Percentiles rank a stretch among this genome's conserved stretches.
These are phyloP conservation scores for Neurospora cerealis DNA, from an alignment of 495 filamentous ascomycete genomes.

Conservation along the genomic window DNA sequence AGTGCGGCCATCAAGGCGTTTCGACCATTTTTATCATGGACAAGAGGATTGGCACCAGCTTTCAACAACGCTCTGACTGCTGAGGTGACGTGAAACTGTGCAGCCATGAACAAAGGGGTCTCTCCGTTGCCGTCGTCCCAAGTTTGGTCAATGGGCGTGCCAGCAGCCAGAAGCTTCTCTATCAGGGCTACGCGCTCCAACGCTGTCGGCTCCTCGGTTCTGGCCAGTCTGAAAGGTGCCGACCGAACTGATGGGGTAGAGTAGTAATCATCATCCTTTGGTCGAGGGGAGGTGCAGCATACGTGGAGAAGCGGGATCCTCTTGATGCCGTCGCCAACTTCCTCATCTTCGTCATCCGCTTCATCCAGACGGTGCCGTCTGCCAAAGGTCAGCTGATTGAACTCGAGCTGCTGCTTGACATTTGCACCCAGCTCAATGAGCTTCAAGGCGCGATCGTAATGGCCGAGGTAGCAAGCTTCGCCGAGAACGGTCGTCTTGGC, in stretches of 20 bases:
- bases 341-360: neutral
- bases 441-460: conserved; percentile 1
- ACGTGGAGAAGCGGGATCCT: neutral
- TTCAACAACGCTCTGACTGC: neutral
- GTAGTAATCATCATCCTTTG: neutral
- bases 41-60: neutral
- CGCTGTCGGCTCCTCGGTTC: neutral
- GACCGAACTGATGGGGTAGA: neutral
- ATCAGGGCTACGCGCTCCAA: neutral
- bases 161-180: neutral
- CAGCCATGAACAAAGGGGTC: neutral
- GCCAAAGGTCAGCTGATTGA: neutral
- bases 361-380: neutral
- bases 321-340: neutral
- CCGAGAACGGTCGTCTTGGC: conserved; percentile 2
- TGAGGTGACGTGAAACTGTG: neutral
- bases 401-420: neutral
- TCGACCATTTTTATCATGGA: neutral
- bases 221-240: neutral
- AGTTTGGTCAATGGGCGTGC: neutral
- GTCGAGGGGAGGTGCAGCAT: neutral
- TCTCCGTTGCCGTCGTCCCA: neutral
- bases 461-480: conserved; percentile 6
- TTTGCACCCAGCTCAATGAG: conserved; percentile 9
- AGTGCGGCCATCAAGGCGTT: neutral